Evolutionary conservation across 495 filamentous ascomycete species (phyloP).

Genomic region (Bombardia bombarda): DNA sequence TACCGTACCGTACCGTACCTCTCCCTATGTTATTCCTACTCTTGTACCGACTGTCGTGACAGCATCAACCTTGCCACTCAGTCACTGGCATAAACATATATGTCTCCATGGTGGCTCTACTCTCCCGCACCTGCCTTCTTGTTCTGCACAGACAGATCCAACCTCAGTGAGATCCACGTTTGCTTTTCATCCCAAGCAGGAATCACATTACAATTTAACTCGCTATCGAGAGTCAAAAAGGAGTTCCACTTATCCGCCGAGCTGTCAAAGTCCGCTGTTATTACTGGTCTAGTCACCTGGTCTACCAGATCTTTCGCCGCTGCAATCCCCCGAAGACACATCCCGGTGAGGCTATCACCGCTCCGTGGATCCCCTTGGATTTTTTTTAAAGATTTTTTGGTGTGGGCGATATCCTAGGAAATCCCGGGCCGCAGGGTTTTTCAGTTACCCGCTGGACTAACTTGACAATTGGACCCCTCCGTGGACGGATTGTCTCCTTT

Average conservation of each 20-base stretch:
- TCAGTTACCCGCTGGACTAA: conserved; percentile 14
- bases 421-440: conserved; percentile 26
- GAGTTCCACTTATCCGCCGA: conserved; percentile 12
- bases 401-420: conserved; percentile 19
- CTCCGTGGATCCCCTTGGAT: conserved; percentile 23
- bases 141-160: conserved; percentile 4
- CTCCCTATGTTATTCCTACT: conserved; percentile 2
- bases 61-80: conserved; percentile 23
- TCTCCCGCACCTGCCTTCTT: conserved; percentile 5
- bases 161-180: background rate
- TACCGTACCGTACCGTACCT: conserved; percentile 8
- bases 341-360: conserved; percentile 25
- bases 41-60: conserved; percentile 9
- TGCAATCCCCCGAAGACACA: conserved; percentile 16
- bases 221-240: background rate
- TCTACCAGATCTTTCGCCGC: conserved; percentile 11
- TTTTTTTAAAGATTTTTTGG: conserved; percentile 20
- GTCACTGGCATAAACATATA: conserved; percentile 16
- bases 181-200: conserved; percentile 4
- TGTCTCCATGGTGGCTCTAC: conserved; percentile 20
- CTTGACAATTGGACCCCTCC: conserved; percentile 6
- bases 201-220: background rate
- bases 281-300: conserved; percentile 7
- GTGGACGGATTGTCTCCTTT: conserved; percentile 6
- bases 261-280: conserved; percentile 13